Evolutionary conservation across 768 basidiomycete species (phyloP).

Genomic region (Tricholoma furcatifolium): DNA sequence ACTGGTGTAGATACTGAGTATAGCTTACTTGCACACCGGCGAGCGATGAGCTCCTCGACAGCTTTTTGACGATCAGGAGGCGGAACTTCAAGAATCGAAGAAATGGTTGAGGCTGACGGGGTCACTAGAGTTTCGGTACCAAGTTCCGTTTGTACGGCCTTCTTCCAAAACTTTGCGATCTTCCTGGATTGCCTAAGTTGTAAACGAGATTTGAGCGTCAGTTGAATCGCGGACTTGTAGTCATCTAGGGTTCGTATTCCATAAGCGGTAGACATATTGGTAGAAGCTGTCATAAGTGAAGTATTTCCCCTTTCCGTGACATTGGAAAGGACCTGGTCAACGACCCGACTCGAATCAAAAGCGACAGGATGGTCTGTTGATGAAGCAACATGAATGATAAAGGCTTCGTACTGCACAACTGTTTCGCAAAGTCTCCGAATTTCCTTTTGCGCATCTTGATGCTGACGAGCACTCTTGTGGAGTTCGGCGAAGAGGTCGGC

Average conservation of each 20-base stretch:
- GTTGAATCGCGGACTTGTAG: constrained; percentile 44
- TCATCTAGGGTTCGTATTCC: constrained; percentile 37
- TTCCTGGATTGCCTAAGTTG: constrained; percentile 47
- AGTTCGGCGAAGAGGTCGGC: constrained; percentile 17
- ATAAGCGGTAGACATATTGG: constrained; percentile 15
- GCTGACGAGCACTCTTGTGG: constrained; percentile 11
- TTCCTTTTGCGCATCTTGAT: constrained; percentile 5
- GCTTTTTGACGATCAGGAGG: constrained; percentile 37
- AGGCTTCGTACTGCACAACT: constrained; percentile 9
- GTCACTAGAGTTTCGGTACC: constrained; percentile 29
- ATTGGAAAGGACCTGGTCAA: constrained; percentile 12
- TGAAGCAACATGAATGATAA: constrained; percentile 4
- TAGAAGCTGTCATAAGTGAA: neutral
- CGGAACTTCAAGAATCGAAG: constrained; percentile 33
- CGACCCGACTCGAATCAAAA: neutral
- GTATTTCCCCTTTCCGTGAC: constrained; percentile 5
- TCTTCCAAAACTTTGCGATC: constrained; percentile 44
- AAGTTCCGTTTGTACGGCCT: constrained; percentile 31
- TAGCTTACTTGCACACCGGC: constrained; percentile 8
- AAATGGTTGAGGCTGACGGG: constrained; percentile 38
- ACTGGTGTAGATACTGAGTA: constrained; percentile 8
- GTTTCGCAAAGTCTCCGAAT: constrained; percentile 8
- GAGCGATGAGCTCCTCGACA: constrained; percentile 34
- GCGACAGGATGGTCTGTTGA: neutral
- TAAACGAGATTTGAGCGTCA: constrained; percentile 42